Base-by-base conservation (phyloP, 2,329 filamentous ascomycete genomes). In the Coniella vitis region DNA sequence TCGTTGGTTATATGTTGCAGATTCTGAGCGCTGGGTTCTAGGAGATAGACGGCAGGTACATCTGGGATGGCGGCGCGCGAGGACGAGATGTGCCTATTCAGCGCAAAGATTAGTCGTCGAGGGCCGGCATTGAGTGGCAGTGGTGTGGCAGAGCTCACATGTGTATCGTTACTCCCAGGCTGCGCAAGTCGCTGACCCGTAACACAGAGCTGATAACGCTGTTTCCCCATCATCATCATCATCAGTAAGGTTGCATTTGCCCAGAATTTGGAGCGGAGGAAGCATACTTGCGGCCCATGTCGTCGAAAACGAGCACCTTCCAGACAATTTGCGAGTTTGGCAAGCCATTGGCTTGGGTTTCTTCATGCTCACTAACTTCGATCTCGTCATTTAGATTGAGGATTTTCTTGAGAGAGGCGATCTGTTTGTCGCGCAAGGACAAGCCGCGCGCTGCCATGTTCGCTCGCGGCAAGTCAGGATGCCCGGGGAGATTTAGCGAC, bases 271-370 rank as follows among this genome's bases (percentile, higher is more conserved):
- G 45, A 13, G 17, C 19, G 19, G 38, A 10, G 10, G 25, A 22
- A 35, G 31, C 51, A 39, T 53, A 53, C 51, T 54, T 40, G 19
- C 49, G 45, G 9, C 52, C 45, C 17, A 67, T 47, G 54, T 81
- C 82, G 67, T 98, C 94, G 63, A 98, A 97, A 9, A 98, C 89
- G 45, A 98, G 74, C 7, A 97, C 87, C 67, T 97, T 97, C 91
- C 91, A 97, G 70, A 95, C 72, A 46, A 96, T 86, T 14, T 88
- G 85, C n/a, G 84, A 83, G 34, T 84, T 78, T 19, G 85, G 79
- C 9, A 84, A 68, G 44, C 82, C 83, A 61, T 83, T 84, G 48
- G 78, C 72, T 39, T 78, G 71, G 35, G 75, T 65, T 50, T 90
- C 86, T 52, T 87, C 78, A 43, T 77, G 71, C 49, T 79, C 74